Evolutionary conservation across 1,284 basidiomycete genomes (phyloP).

Genomic region (Spongiforma sp.): DNA sequence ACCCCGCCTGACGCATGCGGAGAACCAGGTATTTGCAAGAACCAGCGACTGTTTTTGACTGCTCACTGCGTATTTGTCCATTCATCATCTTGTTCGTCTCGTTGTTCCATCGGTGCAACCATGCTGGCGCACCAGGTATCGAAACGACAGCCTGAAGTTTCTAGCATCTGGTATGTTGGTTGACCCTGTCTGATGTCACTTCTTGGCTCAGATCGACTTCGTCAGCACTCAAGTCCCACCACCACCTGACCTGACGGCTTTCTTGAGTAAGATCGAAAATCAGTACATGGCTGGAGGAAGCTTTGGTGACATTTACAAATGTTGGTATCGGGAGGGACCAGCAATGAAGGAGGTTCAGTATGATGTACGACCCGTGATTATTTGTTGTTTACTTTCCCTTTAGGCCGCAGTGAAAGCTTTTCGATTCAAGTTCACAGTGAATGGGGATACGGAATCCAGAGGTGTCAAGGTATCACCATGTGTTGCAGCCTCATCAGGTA

Average conservation of each 20-base stretch:
- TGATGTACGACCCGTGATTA: too few relatives aligned
- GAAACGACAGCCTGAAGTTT: not conserved
- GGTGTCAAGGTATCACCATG: too few relatives aligned
- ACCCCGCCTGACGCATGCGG: not conserved
- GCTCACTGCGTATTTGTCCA: too few relatives aligned
- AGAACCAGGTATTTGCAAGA: not conserved
- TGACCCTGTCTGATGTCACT: not conserved
- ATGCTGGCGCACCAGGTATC: too few relatives aligned
- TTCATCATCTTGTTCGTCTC: too few relatives aligned
- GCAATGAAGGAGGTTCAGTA: constrained; percentile 9
- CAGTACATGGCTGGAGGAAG: constrained; percentile 9
- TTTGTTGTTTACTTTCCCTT: not conserved
- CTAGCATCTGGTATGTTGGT: not conserved
- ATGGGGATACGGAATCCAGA: too few relatives aligned
- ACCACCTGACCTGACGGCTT: constrained; percentile 18
- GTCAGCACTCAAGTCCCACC: not conserved
- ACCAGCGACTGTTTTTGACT: too few relatives aligned
- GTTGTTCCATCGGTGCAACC: too few relatives aligned
- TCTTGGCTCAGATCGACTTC: not conserved
- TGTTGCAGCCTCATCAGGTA: too few relatives aligned
- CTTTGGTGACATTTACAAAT: constrained; percentile 22
- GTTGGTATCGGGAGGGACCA: not conserved
- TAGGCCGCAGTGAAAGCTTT: constrained; percentile 32
- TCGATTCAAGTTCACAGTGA: constrained; percentile 5
- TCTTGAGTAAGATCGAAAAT: constrained; percentile 1